phyloP scores from a whole-genome alignment of 192 early-diverging fungal species.

The Backusella mclennaniae region DNA sequence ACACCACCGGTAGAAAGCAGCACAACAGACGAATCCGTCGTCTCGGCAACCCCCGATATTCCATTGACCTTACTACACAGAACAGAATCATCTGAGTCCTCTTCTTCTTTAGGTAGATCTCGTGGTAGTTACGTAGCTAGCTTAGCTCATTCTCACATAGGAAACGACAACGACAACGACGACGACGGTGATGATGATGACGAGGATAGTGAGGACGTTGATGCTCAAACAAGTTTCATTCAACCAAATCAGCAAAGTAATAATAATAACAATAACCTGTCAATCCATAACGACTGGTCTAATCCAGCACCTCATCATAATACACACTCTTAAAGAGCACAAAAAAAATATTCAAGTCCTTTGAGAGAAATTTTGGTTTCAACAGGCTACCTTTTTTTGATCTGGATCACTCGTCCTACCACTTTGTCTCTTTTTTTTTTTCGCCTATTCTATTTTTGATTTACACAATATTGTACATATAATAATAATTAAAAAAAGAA shows the following conservation, averaged over 20 bases:
- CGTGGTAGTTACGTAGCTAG: background rate
- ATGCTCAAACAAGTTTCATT: background rate
- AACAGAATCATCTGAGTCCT: conserved; percentile 6
- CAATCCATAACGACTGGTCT: conserved; percentile 4
- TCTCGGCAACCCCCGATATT: conserved; percentile 4
- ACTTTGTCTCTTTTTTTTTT: background rate
- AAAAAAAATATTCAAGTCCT: background rate
- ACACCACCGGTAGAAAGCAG: background rate
- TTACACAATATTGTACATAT: conserved; percentile 10
- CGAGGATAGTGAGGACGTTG: background rate
- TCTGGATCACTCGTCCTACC: background rate
- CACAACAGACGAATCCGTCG: background rate
- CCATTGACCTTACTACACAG: background rate
- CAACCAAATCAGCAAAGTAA: background rate
- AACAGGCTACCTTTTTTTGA: conserved; percentile 5
- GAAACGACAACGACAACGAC: background rate
- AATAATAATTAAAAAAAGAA: background rate
- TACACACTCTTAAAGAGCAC: background rate
- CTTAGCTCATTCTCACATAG: conserved; percentile 1
- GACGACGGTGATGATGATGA: background rate
- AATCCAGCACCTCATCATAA: conserved; percentile 22
- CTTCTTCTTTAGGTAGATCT: conserved; percentile 8
- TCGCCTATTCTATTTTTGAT: conserved; percentile 10
- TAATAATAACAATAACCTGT: background rate
- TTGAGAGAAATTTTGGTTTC: background rate